phyloP scores from a whole-genome alignment of 2,329 filamentous ascomycete genomes.

The Davidsoniella australis region DNA sequence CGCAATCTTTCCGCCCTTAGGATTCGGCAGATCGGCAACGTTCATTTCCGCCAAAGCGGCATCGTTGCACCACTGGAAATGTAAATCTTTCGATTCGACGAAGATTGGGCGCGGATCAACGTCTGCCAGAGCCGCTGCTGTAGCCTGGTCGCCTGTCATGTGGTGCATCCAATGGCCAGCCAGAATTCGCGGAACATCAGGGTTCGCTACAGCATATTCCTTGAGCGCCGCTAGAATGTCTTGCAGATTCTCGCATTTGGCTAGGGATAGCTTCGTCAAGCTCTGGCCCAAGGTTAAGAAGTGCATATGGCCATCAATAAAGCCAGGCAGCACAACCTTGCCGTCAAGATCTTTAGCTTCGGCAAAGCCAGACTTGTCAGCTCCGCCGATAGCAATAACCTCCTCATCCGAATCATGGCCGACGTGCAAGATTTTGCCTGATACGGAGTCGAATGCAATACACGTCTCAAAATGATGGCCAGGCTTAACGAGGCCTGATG shows the following conservation, averaged over 20 bases:
- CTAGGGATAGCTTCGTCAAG: conserved; percentile 32
- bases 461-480: conserved; percentile 10
- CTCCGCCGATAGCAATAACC: conserved; percentile 5
- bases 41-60: conserved; percentile 32
- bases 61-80: conserved; percentile 39
- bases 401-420: conserved; percentile 8
- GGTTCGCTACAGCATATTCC: conserved; percentile 28
- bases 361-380: conserved; percentile 7
- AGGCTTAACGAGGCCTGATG: conserved; percentile 11
- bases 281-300: conserved; percentile 36
- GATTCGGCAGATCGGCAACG: conserved; percentile 27
- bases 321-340: conserved; percentile 32
- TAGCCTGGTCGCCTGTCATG: conserved; percentile 28
- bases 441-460: conserved; percentile 9
- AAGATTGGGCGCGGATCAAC: conserved; percentile 37
- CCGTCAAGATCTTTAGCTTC: conserved; percentile 20
- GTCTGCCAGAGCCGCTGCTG: conserved; percentile 29
- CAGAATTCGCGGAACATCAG: conserved; percentile 30
- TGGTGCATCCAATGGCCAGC: conserved; percentile 40
- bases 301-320: conserved; percentile 42
- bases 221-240: conserved; percentile 32
- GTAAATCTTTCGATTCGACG: conserved; percentile 38
- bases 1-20: conserved; percentile 34
- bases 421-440: conserved; percentile 11
- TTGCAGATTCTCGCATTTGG: conserved; percentile 28